These are phyloP conservation scores for Rhizopus delemar DNA, from an alignment of 371 early-diverging fungal species.

Conservation along the genomic window DNA sequence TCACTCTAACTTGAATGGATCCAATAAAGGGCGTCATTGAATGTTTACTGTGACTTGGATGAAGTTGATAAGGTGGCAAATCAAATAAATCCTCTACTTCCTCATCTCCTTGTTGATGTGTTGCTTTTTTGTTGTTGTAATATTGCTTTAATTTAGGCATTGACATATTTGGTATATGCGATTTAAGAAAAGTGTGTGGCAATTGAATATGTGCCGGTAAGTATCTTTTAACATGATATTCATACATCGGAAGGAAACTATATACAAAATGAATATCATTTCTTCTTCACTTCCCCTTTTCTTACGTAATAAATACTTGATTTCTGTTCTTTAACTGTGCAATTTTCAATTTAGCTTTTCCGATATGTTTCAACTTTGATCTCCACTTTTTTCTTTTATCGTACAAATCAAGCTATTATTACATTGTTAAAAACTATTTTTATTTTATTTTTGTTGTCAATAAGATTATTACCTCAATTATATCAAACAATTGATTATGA, in stretches of 20 bases:
- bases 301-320: constrained; percentile 53
- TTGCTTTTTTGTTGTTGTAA: constrained; percentile 1
- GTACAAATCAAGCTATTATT: constrained; percentile 36
- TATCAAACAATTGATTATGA: constrained; percentile 50
- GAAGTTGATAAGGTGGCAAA: constrained; percentile 21
- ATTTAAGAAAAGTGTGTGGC: constrained; percentile 49
- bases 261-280: neutral
- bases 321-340: constrained; percentile 34
- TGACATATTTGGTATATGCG: constrained; percentile 45
- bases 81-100: constrained; percentile 1
- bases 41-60: constrained; percentile 46
- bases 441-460: neutral
- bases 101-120: constrained; percentile 10
- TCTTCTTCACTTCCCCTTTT: neutral
- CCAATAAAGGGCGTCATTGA: constrained; percentile 51
- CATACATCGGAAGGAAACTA: constrained; percentile 55
- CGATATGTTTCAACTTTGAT: constrained; percentile 38
- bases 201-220: constrained; percentile 49
- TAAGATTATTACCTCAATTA: constrained; percentile 35
- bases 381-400: constrained; percentile 45
- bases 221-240: constrained; percentile 47
- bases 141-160: constrained; percentile 20
- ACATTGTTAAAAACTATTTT: neutral
- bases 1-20: constrained; percentile 48
- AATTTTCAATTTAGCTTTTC: constrained; percentile 50